phyloP scores from a whole-genome alignment of 2,329 filamentous ascomycete species.

The Colletotrichum ledebouriae region DNA sequence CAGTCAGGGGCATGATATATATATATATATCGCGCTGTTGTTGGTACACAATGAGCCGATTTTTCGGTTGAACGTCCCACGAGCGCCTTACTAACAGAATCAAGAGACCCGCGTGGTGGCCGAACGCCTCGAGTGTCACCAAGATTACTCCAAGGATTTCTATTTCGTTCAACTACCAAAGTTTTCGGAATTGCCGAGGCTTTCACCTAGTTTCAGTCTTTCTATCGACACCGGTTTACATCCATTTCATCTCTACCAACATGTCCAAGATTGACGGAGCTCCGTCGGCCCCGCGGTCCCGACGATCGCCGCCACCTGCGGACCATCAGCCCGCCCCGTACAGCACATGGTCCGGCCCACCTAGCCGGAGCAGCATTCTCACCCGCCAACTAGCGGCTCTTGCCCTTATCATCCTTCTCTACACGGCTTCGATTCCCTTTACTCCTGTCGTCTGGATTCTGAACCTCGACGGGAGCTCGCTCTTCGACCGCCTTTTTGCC shows the following conservation, averaged over 20 bases:
- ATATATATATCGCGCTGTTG: slow-evolving; percentile 1
- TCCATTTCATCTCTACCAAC: neutral
- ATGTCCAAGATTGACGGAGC: slow-evolving; percentile 13
- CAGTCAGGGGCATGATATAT: neutral
- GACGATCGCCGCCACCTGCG: neutral
- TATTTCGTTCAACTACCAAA: too few relatives aligned
- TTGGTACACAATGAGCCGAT: too few relatives aligned
- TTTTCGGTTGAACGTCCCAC: neutral
- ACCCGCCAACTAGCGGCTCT: slow-evolving; percentile 41
- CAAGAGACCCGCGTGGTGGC: too few relatives aligned
- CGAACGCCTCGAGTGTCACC: too few relatives aligned
- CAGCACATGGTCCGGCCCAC: slow-evolving; percentile 20
- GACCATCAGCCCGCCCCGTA: neutral
- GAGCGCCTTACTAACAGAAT: neutral
- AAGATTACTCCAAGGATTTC: too few relatives aligned
- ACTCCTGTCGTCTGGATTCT: slow-evolving; percentile 42
- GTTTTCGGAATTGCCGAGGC: too few relatives aligned
- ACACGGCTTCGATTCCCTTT: slow-evolving; percentile 45
- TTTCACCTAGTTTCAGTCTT: too few relatives aligned
- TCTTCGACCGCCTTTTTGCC: slow-evolving; percentile 60
- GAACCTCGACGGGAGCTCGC: slow-evolving; percentile 53
- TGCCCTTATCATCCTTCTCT: slow-evolving; percentile 43
- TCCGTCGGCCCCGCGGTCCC: neutral
- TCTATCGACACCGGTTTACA: rapidly evolving
- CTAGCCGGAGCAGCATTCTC: slow-evolving; percentile 11